A percentile compares a stretch with the other conserved stretches of the same genome.
These are phyloP conservation scores for Thielaviopsis populi DNA, from an alignment of 2,329 filamentous ascomycete genomes.

Conservation along the genomic window DNA sequence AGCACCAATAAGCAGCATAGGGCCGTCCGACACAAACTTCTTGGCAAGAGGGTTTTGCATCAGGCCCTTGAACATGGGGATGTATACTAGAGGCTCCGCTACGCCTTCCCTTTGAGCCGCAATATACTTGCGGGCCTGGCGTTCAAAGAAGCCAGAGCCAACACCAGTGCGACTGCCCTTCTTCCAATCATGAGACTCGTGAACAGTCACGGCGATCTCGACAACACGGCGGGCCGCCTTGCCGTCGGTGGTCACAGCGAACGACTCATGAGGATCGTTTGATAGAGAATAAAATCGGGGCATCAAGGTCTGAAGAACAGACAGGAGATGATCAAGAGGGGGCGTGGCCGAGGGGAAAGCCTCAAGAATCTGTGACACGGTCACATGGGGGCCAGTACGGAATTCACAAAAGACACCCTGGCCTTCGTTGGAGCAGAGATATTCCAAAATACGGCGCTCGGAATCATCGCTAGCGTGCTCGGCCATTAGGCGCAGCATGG, in stretches of 20 bases:
- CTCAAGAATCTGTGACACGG: conserved; percentile 68
- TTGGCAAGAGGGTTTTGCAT: conserved; percentile 94
- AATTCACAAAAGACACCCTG: conserved; percentile 90
- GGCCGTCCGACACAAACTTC: conserved; percentile 83
- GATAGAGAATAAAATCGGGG: conserved; percentile 96
- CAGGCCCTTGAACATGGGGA: conserved; percentile 96
- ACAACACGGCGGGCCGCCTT: conserved; percentile 63
- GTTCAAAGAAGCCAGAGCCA: conserved; percentile 85
- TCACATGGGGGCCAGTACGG: conserved; percentile 74
- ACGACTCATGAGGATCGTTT: conserved; percentile 76
- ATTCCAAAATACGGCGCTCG: conserved; percentile 79
- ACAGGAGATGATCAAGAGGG: conserved; percentile 67
- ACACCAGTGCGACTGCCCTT: conserved; percentile 62
- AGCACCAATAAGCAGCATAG: conserved; percentile 93
- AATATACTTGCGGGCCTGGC: conserved; percentile 59
- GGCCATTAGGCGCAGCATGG: conserved; percentile 67
- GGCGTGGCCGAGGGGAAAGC: conserved; percentile 89
- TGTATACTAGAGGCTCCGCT: conserved; percentile 36
- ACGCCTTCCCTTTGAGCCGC: conserved; percentile 49
- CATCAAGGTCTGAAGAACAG: conserved; percentile 76
- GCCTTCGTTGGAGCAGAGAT: conserved; percentile 76
- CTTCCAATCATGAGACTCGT: conserved; percentile 70
- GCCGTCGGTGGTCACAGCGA: conserved; percentile 37
- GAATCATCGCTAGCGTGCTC: conserved; percentile 66
- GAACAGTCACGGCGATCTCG: conserved; percentile 92